Evolutionary conservation across 768 basidiomycete species (phyloP).

Genomic region (Suillus americanus): DNA sequence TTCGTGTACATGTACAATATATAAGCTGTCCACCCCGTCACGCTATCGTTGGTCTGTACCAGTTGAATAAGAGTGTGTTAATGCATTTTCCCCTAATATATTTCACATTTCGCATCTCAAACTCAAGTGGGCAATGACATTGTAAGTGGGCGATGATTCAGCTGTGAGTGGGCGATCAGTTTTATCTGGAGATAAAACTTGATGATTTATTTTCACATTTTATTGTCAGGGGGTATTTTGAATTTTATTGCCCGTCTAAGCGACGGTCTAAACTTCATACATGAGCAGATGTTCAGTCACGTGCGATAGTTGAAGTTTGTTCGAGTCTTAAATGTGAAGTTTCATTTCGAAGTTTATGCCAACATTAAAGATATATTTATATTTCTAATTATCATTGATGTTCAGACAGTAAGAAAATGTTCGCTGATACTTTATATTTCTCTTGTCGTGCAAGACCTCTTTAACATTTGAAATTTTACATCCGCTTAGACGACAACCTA

Average conservation of each 20-base stretch:
- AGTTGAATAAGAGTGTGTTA: too few species aligned
- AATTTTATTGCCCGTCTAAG: not conserved
- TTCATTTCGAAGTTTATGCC: not conserved
- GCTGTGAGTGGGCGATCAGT: not conserved
- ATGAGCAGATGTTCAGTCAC: not conserved
- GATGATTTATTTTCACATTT: not conserved
- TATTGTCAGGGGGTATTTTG: not conserved
- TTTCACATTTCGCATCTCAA: not conserved
- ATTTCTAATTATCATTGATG: not conserved
- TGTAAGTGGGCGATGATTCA: not conserved
- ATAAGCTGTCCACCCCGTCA: too few species aligned
- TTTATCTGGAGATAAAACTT: not conserved
- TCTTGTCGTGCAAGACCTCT: not conserved
- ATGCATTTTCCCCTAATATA: not conserved
- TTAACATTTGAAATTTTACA: too few species aligned
- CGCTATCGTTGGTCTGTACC: too few species aligned
- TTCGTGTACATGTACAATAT: too few species aligned
- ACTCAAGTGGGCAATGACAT: not conserved
- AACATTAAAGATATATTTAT: not conserved
- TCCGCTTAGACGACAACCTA: too few species aligned
- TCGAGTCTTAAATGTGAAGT: not conserved
- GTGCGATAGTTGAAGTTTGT: not conserved
- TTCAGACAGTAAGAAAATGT: not conserved
- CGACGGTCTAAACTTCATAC: conserved; percentile 3
- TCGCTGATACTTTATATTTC: not conserved